Evolutionary conservation across 305 asterid genomes (phyloP).

Genomic region (Ilex paraguariensis): DNA sequence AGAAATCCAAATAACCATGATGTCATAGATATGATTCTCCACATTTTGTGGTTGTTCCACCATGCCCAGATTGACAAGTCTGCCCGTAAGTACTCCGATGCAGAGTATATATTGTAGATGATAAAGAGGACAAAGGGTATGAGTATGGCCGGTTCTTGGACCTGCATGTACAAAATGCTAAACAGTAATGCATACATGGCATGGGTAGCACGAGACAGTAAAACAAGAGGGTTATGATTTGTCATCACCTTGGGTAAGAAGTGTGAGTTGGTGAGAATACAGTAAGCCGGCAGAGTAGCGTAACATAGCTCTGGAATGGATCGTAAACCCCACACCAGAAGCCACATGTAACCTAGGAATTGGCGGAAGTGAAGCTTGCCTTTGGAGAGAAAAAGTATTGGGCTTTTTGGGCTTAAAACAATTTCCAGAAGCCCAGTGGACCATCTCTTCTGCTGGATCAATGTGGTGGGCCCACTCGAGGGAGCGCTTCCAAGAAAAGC

Average conservation of each 20-base stretch:
- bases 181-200: too few species aligned
- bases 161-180: slow-evolving; percentile 12
- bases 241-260: slow-evolving; percentile 25
- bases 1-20: slow-evolving; percentile 33
- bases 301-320: slow-evolving; percentile 29
- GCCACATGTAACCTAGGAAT: slow-evolving; percentile 19
- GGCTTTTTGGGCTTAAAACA: slow-evolving; percentile 13
- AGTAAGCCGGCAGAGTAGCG: slow-evolving; percentile 33
- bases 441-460: slow-evolving; percentile 36
- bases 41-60: slow-evolving; percentile 34
- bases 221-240: too few species aligned
- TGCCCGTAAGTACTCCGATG: slow-evolving; percentile 18
- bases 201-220: too few species aligned
- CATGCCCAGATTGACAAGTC: slow-evolving; percentile 23
- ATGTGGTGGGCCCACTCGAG: neutral
- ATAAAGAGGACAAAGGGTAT: slow-evolving; percentile 16
- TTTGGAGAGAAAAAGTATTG: slow-evolving; percentile 7
- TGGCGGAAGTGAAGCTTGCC: slow-evolving; percentile 24
- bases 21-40: slow-evolving; percentile 18
- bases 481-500: slow-evolving; percentile 24
- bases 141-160: slow-evolving; percentile 19
- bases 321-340: slow-evolving; percentile 20
- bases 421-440: slow-evolving; percentile 32
- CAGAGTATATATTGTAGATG: slow-evolving; percentile 18
- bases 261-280: slow-evolving; percentile 22